Percentiles rank a stretch among this genome's conserved stretches.
phyloP scores from a whole-genome alignment of 2,329 filamentous ascomycete genomes.

The Clarireedia hainanense region DNA sequence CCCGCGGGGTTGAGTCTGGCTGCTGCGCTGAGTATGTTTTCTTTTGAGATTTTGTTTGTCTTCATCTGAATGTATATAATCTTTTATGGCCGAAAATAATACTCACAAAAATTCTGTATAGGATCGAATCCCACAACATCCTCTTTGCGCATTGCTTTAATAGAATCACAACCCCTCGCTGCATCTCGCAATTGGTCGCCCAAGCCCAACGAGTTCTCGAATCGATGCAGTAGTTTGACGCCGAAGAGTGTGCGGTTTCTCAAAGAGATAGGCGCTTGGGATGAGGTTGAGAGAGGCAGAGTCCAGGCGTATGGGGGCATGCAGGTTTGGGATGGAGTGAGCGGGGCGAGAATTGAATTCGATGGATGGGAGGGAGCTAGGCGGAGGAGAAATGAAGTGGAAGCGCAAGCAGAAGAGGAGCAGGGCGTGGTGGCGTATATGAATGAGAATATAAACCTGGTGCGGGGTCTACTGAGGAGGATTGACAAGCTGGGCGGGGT shows the following conservation, averaged over 20 bases:
- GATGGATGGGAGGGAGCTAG: constrained; percentile 39
- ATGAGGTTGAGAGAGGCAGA: constrained; percentile 61
- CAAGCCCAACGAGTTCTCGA: constrained; percentile 67
- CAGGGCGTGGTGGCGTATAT: constrained; percentile 75
- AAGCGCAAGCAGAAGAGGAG: background rate
- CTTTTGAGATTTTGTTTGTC: background rate
- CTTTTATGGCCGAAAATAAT: background rate
- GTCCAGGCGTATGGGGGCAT: constrained; percentile 89
- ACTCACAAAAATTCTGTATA: constrained; percentile 29
- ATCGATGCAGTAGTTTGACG: constrained; percentile 91
- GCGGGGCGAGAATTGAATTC: constrained; percentile 81
- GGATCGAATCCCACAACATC: constrained; percentile 69
- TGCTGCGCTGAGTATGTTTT: constrained; percentile 60
- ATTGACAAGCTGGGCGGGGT: constrained; percentile 63
- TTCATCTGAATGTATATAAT: background rate
- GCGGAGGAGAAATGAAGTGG: background rate
- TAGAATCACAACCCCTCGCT: constrained; percentile 80
- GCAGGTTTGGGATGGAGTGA: constrained; percentile 97
- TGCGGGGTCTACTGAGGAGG: constrained; percentile 64
- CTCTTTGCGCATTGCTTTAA: constrained; percentile 73
- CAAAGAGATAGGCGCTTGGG: constrained; percentile 77
- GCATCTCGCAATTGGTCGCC: constrained; percentile 61
- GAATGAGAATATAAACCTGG: constrained; percentile 90
- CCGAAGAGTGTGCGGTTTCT: constrained; percentile 81
- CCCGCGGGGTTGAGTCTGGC: constrained; percentile 69